These are phyloP conservation scores for Trichoderma gracile DNA, from an alignment of 2,329 filamentous ascomycete species.

Conservation along the genomic window DNA sequence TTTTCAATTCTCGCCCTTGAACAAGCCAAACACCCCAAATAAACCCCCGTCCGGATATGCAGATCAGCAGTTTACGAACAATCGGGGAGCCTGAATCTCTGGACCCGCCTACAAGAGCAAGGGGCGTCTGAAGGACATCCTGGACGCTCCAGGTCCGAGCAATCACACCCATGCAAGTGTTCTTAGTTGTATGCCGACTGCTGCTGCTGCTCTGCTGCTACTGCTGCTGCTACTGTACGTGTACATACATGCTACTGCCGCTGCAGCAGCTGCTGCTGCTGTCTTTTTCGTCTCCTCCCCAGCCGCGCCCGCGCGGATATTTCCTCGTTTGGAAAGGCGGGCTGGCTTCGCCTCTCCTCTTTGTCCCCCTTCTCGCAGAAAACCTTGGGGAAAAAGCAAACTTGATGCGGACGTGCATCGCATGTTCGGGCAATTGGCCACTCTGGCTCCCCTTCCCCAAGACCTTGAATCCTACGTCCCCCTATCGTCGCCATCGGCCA, in stretches of 20 bases:
- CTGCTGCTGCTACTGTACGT: neutral
- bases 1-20: neutral
- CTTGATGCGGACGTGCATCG: neutral
- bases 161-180: slow-evolving; percentile 16
- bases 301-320: slow-evolving; percentile 19
- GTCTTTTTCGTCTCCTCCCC: neutral
- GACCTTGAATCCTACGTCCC: neutral
- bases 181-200: neutral
- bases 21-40: neutral
- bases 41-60: slow-evolving; percentile 7
- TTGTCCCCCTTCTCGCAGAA: neutral
- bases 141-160: neutral
- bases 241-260: too few relatives aligned
- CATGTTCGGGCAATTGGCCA: neutral
- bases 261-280: neutral
- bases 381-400: neutral
- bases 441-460: neutral
- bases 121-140: neutral
- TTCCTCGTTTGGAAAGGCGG: slow-evolving; percentile 21
- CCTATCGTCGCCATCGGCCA: neutral
- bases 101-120: slow-evolving; percentile 6
- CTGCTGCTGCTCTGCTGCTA: too few relatives aligned
- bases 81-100: slow-evolving; percentile 18
- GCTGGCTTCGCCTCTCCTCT: neutral
- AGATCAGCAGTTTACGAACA: slow-evolving; percentile 11